Percentiles rank a stretch among this genome's conserved stretches.
Evolutionary conservation across 164 flowering plant species (phyloP).

Genomic region (Tinospora cordifolia): DNA sequence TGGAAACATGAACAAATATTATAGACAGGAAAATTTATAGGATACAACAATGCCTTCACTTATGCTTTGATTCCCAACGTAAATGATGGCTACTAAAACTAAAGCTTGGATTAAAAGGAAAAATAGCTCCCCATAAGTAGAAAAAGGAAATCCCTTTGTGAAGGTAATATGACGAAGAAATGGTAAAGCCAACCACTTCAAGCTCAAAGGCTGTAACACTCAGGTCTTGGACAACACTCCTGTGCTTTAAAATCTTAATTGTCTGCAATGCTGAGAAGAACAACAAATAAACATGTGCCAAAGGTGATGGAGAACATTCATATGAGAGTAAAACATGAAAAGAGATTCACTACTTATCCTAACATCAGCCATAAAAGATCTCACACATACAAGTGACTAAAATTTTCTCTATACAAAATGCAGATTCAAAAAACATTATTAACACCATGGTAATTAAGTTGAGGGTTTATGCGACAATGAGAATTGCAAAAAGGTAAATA

Average conservation of each 20-base stretch:
- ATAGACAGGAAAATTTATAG: conserved; percentile 18
- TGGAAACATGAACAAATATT: neutral
- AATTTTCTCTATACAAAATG: no score
- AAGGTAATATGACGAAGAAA: conserved; percentile 84
- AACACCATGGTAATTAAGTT: no score
- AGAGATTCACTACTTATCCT: neutral
- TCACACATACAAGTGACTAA: neutral
- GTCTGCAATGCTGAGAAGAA: conserved; percentile 41
- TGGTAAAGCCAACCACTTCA: conserved; percentile 89
- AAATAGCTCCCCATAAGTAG: conserved; percentile 85
- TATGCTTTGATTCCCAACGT: conserved; percentile 52
- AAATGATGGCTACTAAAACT: conserved; percentile 67
- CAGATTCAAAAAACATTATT: no score
- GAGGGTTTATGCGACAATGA: no score
- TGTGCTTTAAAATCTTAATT: conserved; percentile 65
- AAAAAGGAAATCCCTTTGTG: conserved; percentile 86
- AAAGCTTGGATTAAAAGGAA: conserved; percentile 81
- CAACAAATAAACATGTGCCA: neutral
- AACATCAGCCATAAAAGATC: neutral
- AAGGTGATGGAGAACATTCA: neutral
- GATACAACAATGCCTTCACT: conserved; percentile 74
- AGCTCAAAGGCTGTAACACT: conserved; percentile 81
- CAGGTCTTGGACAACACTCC: conserved; percentile 78
- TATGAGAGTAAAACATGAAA: neutral
- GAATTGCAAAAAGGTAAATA: no score